These are phyloP conservation scores for Bertia moriformis DNA, from an alignment of 2,329 filamentous ascomycete genomes.

Conservation along the genomic window DNA sequence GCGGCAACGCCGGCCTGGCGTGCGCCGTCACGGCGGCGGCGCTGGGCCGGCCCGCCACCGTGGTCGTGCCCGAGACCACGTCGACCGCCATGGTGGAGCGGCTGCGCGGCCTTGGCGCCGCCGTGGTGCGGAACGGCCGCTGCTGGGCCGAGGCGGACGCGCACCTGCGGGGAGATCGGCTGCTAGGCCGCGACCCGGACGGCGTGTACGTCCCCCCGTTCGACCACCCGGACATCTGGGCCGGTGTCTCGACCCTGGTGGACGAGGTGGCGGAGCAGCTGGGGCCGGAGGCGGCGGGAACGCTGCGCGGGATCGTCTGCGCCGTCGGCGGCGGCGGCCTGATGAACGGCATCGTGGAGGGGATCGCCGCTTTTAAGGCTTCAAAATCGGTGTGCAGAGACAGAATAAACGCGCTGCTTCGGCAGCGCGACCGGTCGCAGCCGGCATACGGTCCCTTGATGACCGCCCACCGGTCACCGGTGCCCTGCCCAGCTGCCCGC, in stretches of 20 bases:
- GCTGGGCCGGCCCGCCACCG: constrained; percentile 53
- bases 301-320: constrained; percentile 59
- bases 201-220: constrained; percentile 58
- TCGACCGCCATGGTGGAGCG: constrained; percentile 58
- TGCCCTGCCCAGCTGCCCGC: too few relatives aligned
- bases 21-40: constrained; percentile 58
- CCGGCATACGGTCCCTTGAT: too few relatives aligned
- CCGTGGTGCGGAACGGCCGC: constrained; percentile 54
- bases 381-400: too few relatives aligned
- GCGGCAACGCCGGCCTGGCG: constrained; percentile 74
- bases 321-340: constrained; percentile 70
- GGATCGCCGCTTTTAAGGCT: constrained; percentile 41
- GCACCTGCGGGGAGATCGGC: constrained; percentile 42
- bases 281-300: constrained; percentile 13
- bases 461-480: too few relatives aligned
- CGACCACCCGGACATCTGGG: constrained; percentile 55
- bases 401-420: too few relatives aligned
- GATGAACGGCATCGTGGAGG: constrained; percentile 61
- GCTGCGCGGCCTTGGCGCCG: constrained; percentile 51
- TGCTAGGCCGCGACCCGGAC: constrained; percentile 33
- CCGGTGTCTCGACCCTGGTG: constrained; percentile 45
- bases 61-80: constrained; percentile 57
- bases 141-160: constrained; percentile 58
- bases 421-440: too few relatives aligned
- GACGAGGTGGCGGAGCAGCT: constrained; percentile 28